A percentile compares a stretch with the other conserved stretches of the same genome.
Conservation (phyloP, 257 asterid genomes). For the Solanum sejunctum region DNA sequence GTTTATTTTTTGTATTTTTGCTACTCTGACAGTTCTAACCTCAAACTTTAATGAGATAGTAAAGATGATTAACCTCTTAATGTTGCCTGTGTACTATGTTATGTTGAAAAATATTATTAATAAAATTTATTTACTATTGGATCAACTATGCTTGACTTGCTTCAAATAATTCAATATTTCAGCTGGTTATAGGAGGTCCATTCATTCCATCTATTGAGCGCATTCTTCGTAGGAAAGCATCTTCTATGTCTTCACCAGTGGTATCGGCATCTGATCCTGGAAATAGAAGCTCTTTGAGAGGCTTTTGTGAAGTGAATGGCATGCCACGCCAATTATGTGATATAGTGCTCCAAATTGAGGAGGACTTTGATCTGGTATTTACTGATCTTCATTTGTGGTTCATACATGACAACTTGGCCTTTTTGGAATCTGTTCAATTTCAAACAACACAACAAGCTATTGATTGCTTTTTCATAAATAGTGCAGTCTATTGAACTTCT, state of each 20-base stretch:
- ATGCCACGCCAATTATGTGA: conserved; percentile 65
- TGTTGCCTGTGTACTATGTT: background rate
- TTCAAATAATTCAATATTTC: conserved; percentile 15
- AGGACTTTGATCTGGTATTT: conserved; percentile 52
- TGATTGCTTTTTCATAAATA: background rate
- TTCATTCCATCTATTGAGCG: conserved; percentile 74
- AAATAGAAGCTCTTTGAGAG: conserved; percentile 52
- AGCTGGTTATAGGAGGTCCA: conserved; percentile 94
- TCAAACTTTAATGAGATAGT: background rate
- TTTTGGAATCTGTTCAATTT: background rate
- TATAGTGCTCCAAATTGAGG: conserved; percentile 44
- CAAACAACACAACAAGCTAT: background rate
- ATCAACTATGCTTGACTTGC: conserved; percentile 7
- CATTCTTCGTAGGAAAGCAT: conserved; percentile 68
- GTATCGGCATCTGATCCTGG: conserved; percentile 75
- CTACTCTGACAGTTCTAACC: background rate
- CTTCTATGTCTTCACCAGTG: conserved; percentile 56
- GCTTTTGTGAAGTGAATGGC: conserved; percentile 28
- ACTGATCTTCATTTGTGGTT: background rate
- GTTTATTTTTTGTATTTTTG: background rate
- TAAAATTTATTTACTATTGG: background rate
- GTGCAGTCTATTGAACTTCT: conserved; percentile 51
- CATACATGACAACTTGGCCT: background rate
- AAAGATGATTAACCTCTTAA: background rate
- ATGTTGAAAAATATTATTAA: background rate